A percentile compares a stretch with the other conserved stretches of the same genome.
phyloP scores from a whole-genome alignment of 2,329 filamentous ascomycete species.

The Podosphaera xanthii region DNA sequence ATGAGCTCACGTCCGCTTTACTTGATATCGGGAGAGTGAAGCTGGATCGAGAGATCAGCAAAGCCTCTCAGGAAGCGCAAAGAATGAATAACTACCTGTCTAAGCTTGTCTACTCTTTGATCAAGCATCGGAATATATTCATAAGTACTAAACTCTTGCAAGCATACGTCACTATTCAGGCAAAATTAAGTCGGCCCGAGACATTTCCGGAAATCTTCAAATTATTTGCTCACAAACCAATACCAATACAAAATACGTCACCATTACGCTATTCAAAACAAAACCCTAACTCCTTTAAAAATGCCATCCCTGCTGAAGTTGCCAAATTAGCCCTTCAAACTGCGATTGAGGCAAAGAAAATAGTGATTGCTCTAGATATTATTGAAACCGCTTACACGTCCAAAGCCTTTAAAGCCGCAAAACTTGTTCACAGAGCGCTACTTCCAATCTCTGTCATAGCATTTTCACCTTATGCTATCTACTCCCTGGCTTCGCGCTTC shows the following conservation, averaged over 20 bases:
- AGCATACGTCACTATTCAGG: constrained; percentile 55
- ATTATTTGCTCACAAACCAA: constrained; percentile 65
- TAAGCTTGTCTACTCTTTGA: constrained; percentile 40
- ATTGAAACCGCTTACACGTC: constrained; percentile 46
- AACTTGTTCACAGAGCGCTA: constrained; percentile 39
- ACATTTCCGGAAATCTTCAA: constrained; percentile 60
- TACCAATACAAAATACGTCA: constrained; percentile 36
- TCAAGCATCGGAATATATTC: constrained; percentile 55
- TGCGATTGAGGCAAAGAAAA: constrained; percentile 57
- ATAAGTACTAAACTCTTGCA: constrained; percentile 52
- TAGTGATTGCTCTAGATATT: constrained; percentile 55
- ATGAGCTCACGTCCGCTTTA: constrained; percentile 27
- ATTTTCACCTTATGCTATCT: constrained; percentile 42
- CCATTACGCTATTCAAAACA: constrained; percentile 35
- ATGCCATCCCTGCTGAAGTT: constrained; percentile 47
- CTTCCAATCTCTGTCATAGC: constrained; percentile 33
- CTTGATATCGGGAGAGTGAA: constrained; percentile 21
- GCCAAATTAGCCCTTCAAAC: constrained; percentile 54
- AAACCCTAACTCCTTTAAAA: constrained; percentile 44
- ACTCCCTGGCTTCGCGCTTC: constrained; percentile 45
- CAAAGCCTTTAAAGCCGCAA: constrained; percentile 41
- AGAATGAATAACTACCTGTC: constrained; percentile 26
- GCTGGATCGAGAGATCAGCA: constrained; percentile 1
- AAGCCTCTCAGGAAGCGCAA: constrained; percentile 6
- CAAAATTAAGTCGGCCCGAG: constrained; percentile 46